Conservation (phyloP, 2,329 filamentous ascomycete species). For the Fusarium sp. region DNA sequence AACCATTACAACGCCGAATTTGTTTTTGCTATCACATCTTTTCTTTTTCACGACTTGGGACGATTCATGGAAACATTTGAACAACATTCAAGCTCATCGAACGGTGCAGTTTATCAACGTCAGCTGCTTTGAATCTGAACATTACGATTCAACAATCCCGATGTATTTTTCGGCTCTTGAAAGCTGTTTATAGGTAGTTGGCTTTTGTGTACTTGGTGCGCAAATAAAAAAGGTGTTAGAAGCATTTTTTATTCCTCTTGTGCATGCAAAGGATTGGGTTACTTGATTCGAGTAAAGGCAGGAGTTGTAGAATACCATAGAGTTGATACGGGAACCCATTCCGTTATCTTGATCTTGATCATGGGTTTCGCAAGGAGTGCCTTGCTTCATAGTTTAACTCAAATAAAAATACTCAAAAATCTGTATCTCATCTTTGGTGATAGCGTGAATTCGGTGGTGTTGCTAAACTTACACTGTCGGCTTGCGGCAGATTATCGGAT, state of each 20-base stretch:
- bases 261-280: not conserved
- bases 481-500: conserved; percentile 30
- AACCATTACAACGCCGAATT: conserved; percentile 33
- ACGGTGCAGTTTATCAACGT: conserved; percentile 7
- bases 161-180: conserved; percentile 13
- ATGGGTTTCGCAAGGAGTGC: not conserved
- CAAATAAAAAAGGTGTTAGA: conserved; percentile 35
- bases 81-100: conserved; percentile 20
- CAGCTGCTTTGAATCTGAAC: conserved; percentile 23
- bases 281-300: conserved; percentile 4
- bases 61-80: conserved; percentile 38
- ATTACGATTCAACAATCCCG: conserved; percentile 9
- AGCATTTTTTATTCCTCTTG: conserved; percentile 8
- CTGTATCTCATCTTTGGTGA: not conserved
- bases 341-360: not conserved
- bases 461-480: not conserved
- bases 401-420: conserved; percentile 2
- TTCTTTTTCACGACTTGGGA: conserved; percentile 42
- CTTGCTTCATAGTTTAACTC: not conserved
- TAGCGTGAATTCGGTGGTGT: not conserved
- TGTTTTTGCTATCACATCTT: conserved; percentile 28
- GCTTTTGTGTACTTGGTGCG: conserved; percentile 26
- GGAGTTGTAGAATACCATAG: conserved; percentile 1
- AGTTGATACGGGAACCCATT: conserved; percentile 4
- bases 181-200: conserved; percentile 23